phyloP scores from a whole-genome alignment of 2,329 filamentous ascomycete genomes.

The Verticillium nubilum region DNA sequence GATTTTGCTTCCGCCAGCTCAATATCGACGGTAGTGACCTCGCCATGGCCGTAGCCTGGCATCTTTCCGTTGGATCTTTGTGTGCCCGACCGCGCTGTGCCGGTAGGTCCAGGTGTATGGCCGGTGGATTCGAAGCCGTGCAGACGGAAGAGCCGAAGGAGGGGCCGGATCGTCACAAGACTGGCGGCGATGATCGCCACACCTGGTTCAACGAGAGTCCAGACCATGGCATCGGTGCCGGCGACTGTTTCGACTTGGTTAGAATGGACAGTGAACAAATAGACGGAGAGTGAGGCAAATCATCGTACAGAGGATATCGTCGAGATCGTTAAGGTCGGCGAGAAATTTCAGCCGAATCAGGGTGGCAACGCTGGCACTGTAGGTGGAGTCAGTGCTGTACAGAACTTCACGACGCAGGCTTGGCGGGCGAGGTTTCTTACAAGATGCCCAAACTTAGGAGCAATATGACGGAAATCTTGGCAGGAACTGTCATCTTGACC shows the following conservation, averaged over 20 bases:
- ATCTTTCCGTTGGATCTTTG: slow-evolving; percentile 19
- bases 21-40: slow-evolving; percentile 30
- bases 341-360: slow-evolving; percentile 46
- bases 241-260: slow-evolving; percentile 26
- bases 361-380: slow-evolving; percentile 48
- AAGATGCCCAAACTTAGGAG: slow-evolving; percentile 47
- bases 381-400: background rate
- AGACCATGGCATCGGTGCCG: slow-evolving; percentile 47
- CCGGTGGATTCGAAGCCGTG: slow-evolving; percentile 39
- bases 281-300: background rate
- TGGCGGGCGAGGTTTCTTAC: slow-evolving; percentile 19
- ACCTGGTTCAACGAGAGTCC: slow-evolving; percentile 52
- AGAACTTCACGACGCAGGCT: background rate
- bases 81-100: slow-evolving; percentile 22
- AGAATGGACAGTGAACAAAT: slow-evolving; percentile 1
- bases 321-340: slow-evolving; percentile 34
- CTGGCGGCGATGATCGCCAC: slow-evolving; percentile 50
- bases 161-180: slow-evolving; percentile 48
- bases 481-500: slow-evolving; percentile 46
- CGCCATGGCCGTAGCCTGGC: slow-evolving; percentile 28
- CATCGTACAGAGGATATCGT: slow-evolving; percentile 43
- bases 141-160: slow-evolving; percentile 42
- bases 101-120: slow-evolving; percentile 23
- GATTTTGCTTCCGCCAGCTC: slow-evolving; percentile 12
- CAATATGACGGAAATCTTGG: slow-evolving; percentile 44